phyloP scores from a whole-genome alignment of 768 basidiomycete species.

The Lanmaoa pseudosensibilis region DNA sequence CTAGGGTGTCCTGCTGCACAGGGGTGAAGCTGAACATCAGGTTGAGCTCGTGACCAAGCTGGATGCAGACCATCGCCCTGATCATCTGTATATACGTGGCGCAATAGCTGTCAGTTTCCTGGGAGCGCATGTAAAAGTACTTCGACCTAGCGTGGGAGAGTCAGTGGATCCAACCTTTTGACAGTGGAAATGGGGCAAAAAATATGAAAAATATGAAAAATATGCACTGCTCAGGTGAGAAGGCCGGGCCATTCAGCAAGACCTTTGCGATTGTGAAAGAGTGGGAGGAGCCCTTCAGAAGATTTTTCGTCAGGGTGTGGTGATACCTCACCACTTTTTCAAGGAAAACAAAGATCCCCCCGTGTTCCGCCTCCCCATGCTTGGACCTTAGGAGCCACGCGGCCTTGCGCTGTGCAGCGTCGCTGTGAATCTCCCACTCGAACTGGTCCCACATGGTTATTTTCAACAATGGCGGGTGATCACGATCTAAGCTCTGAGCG shows the following conservation, averaged over 20 bases:
- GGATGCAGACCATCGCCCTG: constrained; percentile 1
- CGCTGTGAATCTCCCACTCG: background rate
- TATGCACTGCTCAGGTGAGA: background rate
- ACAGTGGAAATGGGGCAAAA: too few species aligned
- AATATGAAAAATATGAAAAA: too few species aligned
- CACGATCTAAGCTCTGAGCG: background rate
- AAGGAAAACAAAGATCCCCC: background rate
- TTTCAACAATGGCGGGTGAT: constrained; percentile 1
- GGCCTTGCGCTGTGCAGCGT: background rate
- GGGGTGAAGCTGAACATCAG: background rate
- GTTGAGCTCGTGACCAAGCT: background rate
- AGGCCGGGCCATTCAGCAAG: background rate
- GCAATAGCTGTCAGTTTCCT: background rate
- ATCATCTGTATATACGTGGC: background rate
- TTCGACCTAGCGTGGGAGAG: background rate
- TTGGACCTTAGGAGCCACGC: background rate
- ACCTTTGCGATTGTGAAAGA: constrained; percentile 2
- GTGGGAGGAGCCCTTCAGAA: background rate
- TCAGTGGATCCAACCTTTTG: too few species aligned
- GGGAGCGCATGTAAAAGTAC: background rate
- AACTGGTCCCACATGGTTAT: constrained; percentile 3
- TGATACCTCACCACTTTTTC: background rate
- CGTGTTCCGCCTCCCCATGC: background rate
- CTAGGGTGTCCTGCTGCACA: background rate
- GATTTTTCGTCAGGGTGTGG: background rate